Evolutionary conservation across 768 basidiomycete species (phyloP).

Genomic region (Coprinellus aureogranulatus): DNA sequence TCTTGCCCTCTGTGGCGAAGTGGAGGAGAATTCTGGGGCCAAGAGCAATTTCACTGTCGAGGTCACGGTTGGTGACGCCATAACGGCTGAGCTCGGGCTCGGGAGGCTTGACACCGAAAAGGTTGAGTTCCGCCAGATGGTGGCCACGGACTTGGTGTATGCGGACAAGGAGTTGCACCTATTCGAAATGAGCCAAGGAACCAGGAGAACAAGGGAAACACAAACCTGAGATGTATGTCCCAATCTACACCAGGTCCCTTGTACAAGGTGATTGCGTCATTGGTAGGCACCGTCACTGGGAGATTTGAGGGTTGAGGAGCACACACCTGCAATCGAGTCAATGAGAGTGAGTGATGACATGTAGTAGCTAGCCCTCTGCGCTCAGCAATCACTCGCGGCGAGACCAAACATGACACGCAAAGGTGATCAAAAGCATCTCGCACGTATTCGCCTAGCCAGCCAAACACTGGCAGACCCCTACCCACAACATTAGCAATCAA

Average conservation of each 20-base stretch:
- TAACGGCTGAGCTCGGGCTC: slow-evolving; percentile 94
- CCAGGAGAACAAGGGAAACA: slow-evolving; percentile 3
- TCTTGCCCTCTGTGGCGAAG: slow-evolving; percentile 83
- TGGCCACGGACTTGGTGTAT: slow-evolving; percentile 99
- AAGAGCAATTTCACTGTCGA: slow-evolving; percentile 91
- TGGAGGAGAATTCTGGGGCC: slow-evolving; percentile 96
- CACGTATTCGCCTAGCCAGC: too few species aligned
- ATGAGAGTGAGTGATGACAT: too few species aligned
- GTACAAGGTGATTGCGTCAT: slow-evolving; percentile 76
- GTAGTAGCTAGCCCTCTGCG: too few species aligned
- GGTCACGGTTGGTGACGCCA: slow-evolving; percentile 90
- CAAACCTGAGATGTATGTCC: slow-evolving; percentile 88
- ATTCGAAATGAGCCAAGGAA: slow-evolving; percentile 4
- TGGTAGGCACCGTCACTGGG: slow-evolving; percentile 66
- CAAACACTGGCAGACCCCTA: too few species aligned
- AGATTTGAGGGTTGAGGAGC: slow-evolving; percentile 73
- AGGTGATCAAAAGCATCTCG: too few species aligned
- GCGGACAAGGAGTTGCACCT: slow-evolving; percentile 97
- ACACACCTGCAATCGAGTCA: too few species aligned
- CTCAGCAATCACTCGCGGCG: too few species aligned
- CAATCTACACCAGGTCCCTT: slow-evolving; percentile 72
- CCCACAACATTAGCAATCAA: too few species aligned
- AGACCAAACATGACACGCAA: too few species aligned
- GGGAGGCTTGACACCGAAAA: slow-evolving; percentile 80
- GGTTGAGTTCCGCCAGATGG: slow-evolving; percentile 93